Conservation (phyloP, 495 filamentous ascomycete genomes). For the Aspergillus bridgeri region DNA sequence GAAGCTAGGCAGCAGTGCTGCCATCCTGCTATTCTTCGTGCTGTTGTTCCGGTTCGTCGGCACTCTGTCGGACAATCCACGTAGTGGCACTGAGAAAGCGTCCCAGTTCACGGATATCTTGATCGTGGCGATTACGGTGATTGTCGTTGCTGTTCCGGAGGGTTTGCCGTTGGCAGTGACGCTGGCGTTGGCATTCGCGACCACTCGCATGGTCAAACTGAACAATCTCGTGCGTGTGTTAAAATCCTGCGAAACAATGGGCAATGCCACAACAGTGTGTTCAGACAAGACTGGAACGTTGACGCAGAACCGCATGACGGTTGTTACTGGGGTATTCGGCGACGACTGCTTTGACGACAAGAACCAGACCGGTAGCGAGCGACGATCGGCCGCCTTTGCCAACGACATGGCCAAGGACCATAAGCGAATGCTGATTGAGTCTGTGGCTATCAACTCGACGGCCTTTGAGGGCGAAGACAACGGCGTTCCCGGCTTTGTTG, state of each 20-base stretch:
- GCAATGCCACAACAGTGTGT: conserved; percentile 86
- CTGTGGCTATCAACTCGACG: conserved; percentile 71
- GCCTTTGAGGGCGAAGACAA: conserved; percentile 70
- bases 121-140: conserved; percentile 58
- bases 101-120: conserved; percentile 60
- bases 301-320: conserved; percentile 79
- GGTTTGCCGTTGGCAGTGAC: conserved; percentile 62
- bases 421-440: conserved; percentile 50
- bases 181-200: conserved; percentile 51
- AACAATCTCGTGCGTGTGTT: conserved; percentile 62
- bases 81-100: conserved; percentile 55
- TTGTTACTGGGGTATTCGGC: conserved; percentile 66
- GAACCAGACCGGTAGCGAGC: conserved; percentile 11
- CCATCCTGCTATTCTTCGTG: conserved; percentile 74
- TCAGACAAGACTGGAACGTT: conserved; percentile 81
- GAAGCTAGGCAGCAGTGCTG: conserved; percentile 71
- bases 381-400: conserved; percentile 4
- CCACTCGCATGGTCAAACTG: conserved; percentile 57
- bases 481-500: conserved; percentile 58
- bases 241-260: conserved; percentile 72
- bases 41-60: conserved; percentile 76
- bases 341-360: conserved; percentile 13
- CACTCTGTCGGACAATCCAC: conserved; percentile 42
- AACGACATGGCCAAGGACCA: conserved; percentile 15
- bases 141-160: conserved; percentile 65